Percentiles rank a stretch among this genome's conserved stretches.
These are phyloP conservation scores for Iodosphaeria phyllophila DNA, from an alignment of 2,329 filamentous ascomycete species.

Conservation along the genomic window DNA sequence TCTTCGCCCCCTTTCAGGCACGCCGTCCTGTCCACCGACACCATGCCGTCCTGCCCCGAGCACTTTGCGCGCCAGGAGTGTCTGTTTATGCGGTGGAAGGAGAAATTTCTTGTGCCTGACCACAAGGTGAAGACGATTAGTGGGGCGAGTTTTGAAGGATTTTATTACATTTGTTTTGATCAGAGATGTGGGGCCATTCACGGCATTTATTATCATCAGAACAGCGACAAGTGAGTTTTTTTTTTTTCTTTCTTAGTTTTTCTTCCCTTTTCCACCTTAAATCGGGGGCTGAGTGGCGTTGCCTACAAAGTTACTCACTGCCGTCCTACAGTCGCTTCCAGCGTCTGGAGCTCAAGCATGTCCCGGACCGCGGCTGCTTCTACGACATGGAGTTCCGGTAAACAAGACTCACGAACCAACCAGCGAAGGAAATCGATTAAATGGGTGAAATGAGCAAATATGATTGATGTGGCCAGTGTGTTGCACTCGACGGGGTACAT, in stretches of 20 bases:
- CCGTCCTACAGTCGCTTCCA: conserved; percentile 46
- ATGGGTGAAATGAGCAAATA: not conserved
- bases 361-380: conserved; percentile 68
- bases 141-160: conserved; percentile 92
- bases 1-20: too few relatives aligned
- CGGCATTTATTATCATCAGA: conserved; percentile 94
- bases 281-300: not conserved
- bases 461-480: too few relatives aligned
- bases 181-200: conserved; percentile 71
- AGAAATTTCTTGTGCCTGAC: conserved; percentile 91
- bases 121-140: conserved; percentile 80
- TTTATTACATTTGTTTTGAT: conserved; percentile 99
- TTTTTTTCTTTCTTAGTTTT: not conserved
- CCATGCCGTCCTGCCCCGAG: too few relatives aligned
- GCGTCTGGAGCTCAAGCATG: conserved; percentile 77
- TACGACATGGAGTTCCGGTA: conserved; percentile 76
- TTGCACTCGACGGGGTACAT: too few relatives aligned
- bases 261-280: not conserved
- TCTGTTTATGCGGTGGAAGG: conserved; percentile 99
- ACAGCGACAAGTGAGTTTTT: conserved; percentile 75
- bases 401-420: conserved; percentile 10
- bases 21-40: too few relatives aligned
- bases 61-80: too few relatives aligned
- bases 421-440: not conserved
- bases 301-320: conserved; percentile 3